A percentile compares a stretch with the other conserved stretches of the same genome.
Evolutionary conservation across 176 grass and related monocot genomes (phyloP).

Genomic region (Oryza officinalis): DNA sequence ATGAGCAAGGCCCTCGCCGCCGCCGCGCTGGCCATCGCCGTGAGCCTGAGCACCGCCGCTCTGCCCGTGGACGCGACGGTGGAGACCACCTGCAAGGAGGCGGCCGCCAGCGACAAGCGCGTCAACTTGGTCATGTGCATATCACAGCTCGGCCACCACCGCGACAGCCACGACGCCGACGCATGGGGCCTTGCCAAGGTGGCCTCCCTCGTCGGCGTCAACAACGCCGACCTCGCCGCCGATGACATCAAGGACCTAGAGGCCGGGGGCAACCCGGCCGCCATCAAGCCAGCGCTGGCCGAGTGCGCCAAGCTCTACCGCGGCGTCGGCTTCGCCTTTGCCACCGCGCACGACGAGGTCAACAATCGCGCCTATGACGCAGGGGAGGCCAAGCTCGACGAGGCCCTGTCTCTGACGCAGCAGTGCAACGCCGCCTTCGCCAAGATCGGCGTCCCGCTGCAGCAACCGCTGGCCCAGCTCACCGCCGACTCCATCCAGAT

Average conservation of each 20-base stretch:
- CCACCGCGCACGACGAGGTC: background rate
- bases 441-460: background rate
- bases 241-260: background rate
- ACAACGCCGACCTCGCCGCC: background rate
- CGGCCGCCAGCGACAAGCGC: background rate
- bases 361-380: background rate
- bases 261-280: background rate
- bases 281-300: background rate
- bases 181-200: conserved; percentile 33
- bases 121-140: conserved; percentile 3
- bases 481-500: conserved; percentile 2
- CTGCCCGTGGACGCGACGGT: no score
- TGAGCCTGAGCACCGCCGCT: no score
- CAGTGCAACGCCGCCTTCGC: conserved; percentile 12
- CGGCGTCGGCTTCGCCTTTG: background rate
- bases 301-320: background rate
- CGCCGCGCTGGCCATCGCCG: no score
- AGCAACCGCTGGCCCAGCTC: background rate
- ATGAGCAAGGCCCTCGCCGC: no score
- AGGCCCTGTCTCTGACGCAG: background rate
- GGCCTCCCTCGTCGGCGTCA: conserved; percentile 9
- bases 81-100: no score
- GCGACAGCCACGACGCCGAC: background rate
- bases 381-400: background rate
- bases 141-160: conserved; percentile 1